A percentile compares a stretch with the other conserved stretches of the same genome.
Conservation (phyloP, 805 yeast genomes). For the Pichia insulana region DNA sequence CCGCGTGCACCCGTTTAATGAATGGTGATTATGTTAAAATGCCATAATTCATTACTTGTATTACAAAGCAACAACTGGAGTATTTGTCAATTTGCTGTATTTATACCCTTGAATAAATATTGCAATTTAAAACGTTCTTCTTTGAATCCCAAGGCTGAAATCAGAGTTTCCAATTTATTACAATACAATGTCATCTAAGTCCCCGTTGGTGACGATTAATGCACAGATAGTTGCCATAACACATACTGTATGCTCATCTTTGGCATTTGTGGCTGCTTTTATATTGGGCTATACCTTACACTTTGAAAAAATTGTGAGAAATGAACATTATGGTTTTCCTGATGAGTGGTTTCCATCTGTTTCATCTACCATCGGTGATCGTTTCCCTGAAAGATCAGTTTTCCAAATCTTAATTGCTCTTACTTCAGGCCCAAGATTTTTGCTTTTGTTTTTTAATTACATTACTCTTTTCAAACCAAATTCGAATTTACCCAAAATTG, state of each 20-base stretch:
- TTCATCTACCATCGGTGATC: slow-evolving; percentile 92
- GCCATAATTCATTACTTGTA: no score
- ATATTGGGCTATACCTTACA: slow-evolving; percentile 69
- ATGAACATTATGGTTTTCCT: slow-evolving; percentile 84
- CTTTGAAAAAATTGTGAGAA: slow-evolving; percentile 79
- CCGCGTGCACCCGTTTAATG: no score
- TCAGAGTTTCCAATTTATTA: no score
- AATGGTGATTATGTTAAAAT: no score
- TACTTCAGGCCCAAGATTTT: slow-evolving; percentile 87
- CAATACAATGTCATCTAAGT: not conserved
- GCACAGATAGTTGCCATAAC: slow-evolving; percentile 62
- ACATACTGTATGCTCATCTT: slow-evolving; percentile 62
- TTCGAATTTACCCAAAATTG: slow-evolving; percentile 32
- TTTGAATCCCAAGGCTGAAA: no score
- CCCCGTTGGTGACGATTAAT: slow-evolving; percentile 34
- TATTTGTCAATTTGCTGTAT: no score
- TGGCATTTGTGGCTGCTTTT: slow-evolving; percentile 72
- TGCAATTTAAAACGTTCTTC: no score
- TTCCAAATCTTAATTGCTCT: slow-evolving; percentile 88
- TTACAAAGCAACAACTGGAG: no score
- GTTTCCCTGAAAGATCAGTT: slow-evolving; percentile 90
- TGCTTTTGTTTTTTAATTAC: slow-evolving; percentile 46
- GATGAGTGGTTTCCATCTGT: slow-evolving; percentile 99
- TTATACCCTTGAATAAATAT: no score
- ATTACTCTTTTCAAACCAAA: slow-evolving; percentile 35